Base-by-base conservation (phyloP, 306 rosid genomes). In the Vicia villosa region DNA sequence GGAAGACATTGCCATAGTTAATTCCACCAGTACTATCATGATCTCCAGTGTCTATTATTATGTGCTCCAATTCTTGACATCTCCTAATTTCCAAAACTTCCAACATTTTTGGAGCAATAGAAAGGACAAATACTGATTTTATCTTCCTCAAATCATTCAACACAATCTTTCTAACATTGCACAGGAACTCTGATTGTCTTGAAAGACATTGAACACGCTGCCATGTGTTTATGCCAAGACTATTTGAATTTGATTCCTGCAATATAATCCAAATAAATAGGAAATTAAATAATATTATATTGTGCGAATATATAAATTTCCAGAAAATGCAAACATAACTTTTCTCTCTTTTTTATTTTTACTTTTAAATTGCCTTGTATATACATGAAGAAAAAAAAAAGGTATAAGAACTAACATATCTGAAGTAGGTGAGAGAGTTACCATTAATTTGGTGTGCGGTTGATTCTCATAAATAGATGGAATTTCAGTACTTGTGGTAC, bases 61-160 rank as follows among this genome's bases (percentile, higher is more conserved):
- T 30, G 22, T 58, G 43, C 66, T 55, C 55, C 38, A 65, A 2
- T 13, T 55, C 49, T 42, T 19, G 10, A 38, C 66, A 54, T 0
- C 30, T 1, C 0, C 0, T 0, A 10, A 74, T 28, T 1, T 0
- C 17, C 57, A 74, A 19, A 7, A 1, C 2, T 52, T 74, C 65
- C 65, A 74, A 34, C 45, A 61, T 49, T 24, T 6, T 10, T 10
- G 43, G 21, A 38, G 77, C 43, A 63, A 37, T 16, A 5, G 70
- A 15, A 3, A 50, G 8, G 15, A 30, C 42, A 6, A 73, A 51
- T 8, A 63, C 4, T 16, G 64, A 73, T 26, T 22, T 26, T 51
- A 52, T 50, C 21, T 40, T 50, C 1, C 6, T 3, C 24, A 56
- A 8, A 12, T 40, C 0, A 2, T 0, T 0, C 12, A 73, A 4